phyloP scores from a whole-genome alignment of 2,329 filamentous ascomycete genomes.

The Xylaria polymorpha region DNA sequence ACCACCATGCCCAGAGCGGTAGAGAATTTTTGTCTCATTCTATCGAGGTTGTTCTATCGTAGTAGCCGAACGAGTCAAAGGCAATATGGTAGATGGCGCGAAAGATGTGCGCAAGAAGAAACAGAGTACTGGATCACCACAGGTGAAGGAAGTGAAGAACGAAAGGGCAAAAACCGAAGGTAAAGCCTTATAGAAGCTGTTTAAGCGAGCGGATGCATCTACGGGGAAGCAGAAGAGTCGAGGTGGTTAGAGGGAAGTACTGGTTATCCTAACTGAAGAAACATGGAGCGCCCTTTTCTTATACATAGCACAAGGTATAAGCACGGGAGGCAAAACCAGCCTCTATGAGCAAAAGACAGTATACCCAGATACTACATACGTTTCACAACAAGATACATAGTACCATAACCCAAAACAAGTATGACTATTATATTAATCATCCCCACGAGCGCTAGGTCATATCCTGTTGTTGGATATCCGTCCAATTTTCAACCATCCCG shows the following conservation, averaged over 20 bases:
- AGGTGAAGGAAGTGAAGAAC: constrained; percentile 18
- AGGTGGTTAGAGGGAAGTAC: background rate
- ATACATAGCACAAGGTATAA: constrained; percentile 10
- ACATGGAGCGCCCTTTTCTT: background rate
- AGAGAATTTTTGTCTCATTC: constrained; percentile 53
- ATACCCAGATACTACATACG: background rate
- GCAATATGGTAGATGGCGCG: background rate
- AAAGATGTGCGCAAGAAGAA: constrained; percentile 1
- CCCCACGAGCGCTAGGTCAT: background rate
- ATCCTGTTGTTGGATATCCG: background rate
- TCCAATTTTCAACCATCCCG: background rate
- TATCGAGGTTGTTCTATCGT: background rate
- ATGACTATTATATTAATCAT: background rate
- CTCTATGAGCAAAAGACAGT: background rate
- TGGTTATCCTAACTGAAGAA: background rate
- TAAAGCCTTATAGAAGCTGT: constrained; percentile 36
- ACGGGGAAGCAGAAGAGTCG: constrained; percentile 9
- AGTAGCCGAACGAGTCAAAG: background rate
- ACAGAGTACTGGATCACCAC: background rate
- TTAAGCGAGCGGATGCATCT: constrained; percentile 26
- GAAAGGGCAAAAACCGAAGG: constrained; percentile 30
- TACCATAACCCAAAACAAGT: background rate
- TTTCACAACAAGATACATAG: background rate
- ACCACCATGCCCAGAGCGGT: constrained; percentile 52
- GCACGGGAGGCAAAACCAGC: background rate